These are phyloP conservation scores for Neostapfia colusana DNA, from an alignment of 176 grass and related monocot species.

Conservation along the genomic window DNA sequence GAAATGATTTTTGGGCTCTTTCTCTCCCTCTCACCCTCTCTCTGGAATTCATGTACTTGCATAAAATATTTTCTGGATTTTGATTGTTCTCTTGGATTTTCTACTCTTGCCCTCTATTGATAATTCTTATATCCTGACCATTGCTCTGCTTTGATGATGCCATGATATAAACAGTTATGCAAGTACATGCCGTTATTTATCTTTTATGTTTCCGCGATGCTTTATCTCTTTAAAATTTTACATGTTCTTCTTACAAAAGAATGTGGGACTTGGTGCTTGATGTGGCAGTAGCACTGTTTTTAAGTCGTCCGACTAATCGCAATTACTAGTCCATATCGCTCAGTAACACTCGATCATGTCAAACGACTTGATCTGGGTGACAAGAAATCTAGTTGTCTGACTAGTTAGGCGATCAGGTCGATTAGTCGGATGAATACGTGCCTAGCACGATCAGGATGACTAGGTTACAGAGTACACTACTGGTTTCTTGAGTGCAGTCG, in stretches of 20 bases:
- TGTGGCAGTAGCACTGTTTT: no score
- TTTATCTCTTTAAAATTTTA: neutral
- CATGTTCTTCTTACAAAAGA: neutral
- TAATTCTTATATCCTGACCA: constrained; percentile 5
- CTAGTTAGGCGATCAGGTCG: no score
- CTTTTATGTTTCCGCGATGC: neutral
- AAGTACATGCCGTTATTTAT: neutral
- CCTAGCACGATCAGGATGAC: no score
- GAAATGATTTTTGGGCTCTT: neutral
- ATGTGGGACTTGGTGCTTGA: neutral
- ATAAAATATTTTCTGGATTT: constrained; percentile 4
- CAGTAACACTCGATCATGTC: no score
- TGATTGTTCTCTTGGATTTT: neutral
- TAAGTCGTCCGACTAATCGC: no score
- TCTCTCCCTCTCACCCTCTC: neutral
- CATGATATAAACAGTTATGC: constrained; percentile 3
- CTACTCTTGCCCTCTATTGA: neutral
- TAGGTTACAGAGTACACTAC: no score
- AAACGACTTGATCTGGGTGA: no score
- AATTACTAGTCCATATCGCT: no score
- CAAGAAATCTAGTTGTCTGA: no score
- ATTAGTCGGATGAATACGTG: no score
- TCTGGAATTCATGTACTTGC: neutral
- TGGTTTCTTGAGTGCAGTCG: no score
- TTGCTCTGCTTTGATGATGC: constrained; percentile 8